These are phyloP conservation scores for Cercophora newfieldiana DNA, from an alignment of 495 filamentous ascomycete species.

Conservation along the genomic window DNA sequence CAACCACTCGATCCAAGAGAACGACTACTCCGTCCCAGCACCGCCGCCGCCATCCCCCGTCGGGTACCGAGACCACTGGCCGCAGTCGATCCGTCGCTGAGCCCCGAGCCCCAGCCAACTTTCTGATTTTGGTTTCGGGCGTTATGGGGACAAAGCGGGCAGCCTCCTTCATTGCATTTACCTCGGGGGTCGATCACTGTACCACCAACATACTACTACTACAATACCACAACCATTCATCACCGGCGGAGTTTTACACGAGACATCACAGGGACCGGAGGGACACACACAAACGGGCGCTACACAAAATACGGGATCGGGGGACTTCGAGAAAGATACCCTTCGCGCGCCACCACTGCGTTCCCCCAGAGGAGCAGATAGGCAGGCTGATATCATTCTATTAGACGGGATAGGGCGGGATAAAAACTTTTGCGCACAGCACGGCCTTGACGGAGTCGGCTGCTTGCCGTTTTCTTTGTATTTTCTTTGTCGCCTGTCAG, in stretches of 20 bases:
- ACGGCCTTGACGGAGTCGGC: neutral
- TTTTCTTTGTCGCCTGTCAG: neutral
- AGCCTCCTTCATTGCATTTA: slow-evolving; percentile 2
- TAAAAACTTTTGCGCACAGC: neutral
- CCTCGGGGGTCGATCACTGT: neutral
- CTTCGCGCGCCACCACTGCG: neutral
- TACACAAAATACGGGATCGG: slow-evolving; percentile 1
- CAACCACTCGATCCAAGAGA: slow-evolving; percentile 47
- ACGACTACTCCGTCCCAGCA: slow-evolving; percentile 52
- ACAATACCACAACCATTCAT: neutral
- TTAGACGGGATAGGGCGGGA: neutral
- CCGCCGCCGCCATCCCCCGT: slow-evolving; percentile 52
- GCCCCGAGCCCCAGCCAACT: neutral
- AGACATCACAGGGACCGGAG: neutral
- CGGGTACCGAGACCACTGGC: slow-evolving; percentile 51
- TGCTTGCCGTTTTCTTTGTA: no score
- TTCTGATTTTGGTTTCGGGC: neutral
- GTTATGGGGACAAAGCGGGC: slow-evolving; percentile 8
- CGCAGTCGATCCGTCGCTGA: slow-evolving; percentile 31
- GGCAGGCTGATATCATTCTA: neutral
- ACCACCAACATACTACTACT: slow-evolving; percentile 1
- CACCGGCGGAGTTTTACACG: slow-evolving; percentile 8
- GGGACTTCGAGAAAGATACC: neutral
- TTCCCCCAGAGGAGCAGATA: neutral
- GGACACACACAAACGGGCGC: slow-evolving; percentile 7